Percentiles rank a stretch among this genome's conserved stretches.
Evolutionary conservation across 208 protist species (phyloP).

Genomic region (Acanthamoeba triangularis): DNA sequence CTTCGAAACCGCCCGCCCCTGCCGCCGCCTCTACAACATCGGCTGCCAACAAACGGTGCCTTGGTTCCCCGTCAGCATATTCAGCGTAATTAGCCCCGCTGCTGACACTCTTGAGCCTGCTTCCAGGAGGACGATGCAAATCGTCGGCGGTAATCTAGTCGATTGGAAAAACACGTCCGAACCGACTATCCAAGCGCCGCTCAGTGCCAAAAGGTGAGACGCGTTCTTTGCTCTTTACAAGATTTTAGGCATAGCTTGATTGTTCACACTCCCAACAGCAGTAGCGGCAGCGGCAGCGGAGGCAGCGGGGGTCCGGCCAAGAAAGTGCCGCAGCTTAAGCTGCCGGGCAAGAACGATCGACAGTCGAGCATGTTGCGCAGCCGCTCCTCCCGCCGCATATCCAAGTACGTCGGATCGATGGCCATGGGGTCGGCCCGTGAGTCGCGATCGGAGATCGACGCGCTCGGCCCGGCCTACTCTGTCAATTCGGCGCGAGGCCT

Average conservation of each 20-base stretch:
- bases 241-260: no score
- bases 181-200: no score
- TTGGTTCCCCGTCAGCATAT: not conserved
- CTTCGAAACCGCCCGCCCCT: not conserved
- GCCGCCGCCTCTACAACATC: not conserved
- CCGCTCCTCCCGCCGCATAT: slow-evolving; percentile 41
- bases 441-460: not conserved
- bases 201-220: not conserved
- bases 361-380: slow-evolving; percentile 29
- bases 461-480: slow-evolving; percentile 14
- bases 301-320: not conserved
- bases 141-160: not conserved
- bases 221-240: not conserved
- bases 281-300: not conserved
- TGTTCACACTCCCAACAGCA: not conserved
- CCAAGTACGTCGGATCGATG: slow-evolving; percentile 16
- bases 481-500: not conserved
- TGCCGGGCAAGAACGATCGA: not conserved
- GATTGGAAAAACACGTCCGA: not conserved
- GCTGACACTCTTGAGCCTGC: not conserved
- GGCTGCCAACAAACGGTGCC: no score
- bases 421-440: slow-evolving; percentile 26
- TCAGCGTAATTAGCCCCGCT: not conserved
- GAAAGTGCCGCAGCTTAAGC: not conserved
- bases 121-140: not conserved